phyloP scores from a whole-genome alignment of 345 rosid species.

The Salix purpurea region DNA sequence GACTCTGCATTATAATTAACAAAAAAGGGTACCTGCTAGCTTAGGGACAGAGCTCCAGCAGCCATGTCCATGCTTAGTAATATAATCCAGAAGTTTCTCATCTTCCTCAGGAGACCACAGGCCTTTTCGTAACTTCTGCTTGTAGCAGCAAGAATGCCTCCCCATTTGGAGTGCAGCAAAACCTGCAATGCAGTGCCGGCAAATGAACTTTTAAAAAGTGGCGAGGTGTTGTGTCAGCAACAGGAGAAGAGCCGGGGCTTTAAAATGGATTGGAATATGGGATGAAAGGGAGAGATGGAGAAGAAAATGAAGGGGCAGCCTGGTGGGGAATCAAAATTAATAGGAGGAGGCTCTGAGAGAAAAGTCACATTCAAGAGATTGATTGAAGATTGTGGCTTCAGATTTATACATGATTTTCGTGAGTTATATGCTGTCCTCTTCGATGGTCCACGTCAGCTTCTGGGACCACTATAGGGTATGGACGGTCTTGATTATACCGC shows the following conservation, averaged over 20 bases:
- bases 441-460: constrained; percentile 23
- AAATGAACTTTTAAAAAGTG: constrained; percentile 10
- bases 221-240: constrained; percentile 11
- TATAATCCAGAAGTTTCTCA: constrained; percentile 68
- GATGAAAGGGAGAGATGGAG: constrained; percentile 1
- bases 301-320: constrained; percentile 30
- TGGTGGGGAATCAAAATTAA: constrained; percentile 38
- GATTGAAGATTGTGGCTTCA: constrained; percentile 26
- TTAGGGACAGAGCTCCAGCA: constrained; percentile 92
- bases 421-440: neutral
- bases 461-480: neutral
- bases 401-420: constrained; percentile 7
- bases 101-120: constrained; percentile 93
- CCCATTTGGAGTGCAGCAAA: constrained; percentile 47
- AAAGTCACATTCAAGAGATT: constrained; percentile 31
- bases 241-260: neutral
- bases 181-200: constrained; percentile 14
- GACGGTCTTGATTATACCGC: constrained; percentile 26
- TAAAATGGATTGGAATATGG: neutral
- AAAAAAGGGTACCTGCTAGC: constrained; percentile 47
- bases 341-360: constrained; percentile 20
- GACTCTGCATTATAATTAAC: neutral
- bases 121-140: constrained; percentile 78
- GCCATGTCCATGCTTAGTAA: constrained; percentile 68
- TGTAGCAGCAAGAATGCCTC: constrained; percentile 74